Conservation (phyloP, 805 yeast species). For the Cyberlindnera maclurae region DNA sequence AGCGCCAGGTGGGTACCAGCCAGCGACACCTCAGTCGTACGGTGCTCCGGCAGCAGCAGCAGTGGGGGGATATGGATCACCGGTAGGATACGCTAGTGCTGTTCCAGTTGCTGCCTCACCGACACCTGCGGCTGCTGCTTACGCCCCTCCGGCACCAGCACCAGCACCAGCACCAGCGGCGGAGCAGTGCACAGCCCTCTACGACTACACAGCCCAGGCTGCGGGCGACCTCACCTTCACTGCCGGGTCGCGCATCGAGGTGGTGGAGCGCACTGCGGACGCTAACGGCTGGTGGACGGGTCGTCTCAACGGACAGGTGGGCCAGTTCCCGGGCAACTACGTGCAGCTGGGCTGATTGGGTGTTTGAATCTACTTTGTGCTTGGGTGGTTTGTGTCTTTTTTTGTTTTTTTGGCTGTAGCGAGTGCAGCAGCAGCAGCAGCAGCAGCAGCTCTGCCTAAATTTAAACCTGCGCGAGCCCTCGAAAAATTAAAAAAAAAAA, state of each 20-base stretch:
- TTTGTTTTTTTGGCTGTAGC: constrained; percentile 3
- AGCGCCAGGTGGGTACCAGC: constrained; percentile 19
- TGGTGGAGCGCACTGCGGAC: constrained; percentile 76
- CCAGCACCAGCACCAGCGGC: constrained; percentile 27
- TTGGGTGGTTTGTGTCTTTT: not conserved
- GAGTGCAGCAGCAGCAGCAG: too few relatives aligned
- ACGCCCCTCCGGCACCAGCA: constrained; percentile 8
- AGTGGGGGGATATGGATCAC: constrained; percentile 20
- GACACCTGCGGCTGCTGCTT: constrained; percentile 8
- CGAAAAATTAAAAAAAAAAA: too few relatives aligned
- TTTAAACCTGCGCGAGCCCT: too few relatives aligned
- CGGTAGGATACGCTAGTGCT: constrained; percentile 21
- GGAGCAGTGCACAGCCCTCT: constrained; percentile 79
- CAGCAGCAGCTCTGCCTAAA: too few relatives aligned
- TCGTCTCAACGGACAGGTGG: constrained; percentile 70
- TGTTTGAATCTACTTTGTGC: too few relatives aligned
- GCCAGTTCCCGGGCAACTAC: constrained; percentile 94
- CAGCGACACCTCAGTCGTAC: constrained; percentile 15
- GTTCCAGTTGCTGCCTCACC: constrained; percentile 24
- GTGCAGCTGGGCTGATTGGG: constrained; percentile 55
- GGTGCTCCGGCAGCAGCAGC: constrained; percentile 12
- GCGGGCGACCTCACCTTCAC: constrained; percentile 83
- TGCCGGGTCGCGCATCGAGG: constrained; percentile 82
- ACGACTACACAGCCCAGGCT: constrained; percentile 90
- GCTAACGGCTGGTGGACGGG: constrained; percentile 99